Percentiles rank a stretch among this genome's conserved stretches.
phyloP scores from a whole-genome alignment of 2,329 filamentous ascomycete species.

The Ophiocordyceps unilateralis region DNA sequence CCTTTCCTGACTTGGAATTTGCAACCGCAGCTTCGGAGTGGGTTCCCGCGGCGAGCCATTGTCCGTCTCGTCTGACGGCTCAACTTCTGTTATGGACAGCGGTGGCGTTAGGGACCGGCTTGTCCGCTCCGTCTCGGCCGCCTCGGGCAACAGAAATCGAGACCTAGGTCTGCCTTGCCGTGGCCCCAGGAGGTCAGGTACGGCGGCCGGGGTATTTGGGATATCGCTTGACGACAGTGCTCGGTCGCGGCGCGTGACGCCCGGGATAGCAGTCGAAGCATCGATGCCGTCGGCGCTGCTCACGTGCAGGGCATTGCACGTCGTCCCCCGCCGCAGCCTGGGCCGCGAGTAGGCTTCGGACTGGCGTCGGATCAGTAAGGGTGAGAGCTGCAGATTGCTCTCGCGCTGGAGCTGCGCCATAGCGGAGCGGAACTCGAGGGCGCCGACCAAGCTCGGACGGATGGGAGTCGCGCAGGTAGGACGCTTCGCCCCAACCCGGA shows the following conservation, averaged over 20 bases:
- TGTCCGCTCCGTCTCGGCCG: slow-evolving; percentile 7
- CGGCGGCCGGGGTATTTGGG: slow-evolving; percentile 5
- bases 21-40: slow-evolving; percentile 19
- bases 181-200: slow-evolving; percentile 7
- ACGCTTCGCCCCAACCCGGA: slow-evolving; percentile 47
- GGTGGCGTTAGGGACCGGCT: slow-evolving; percentile 13
- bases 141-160: background rate
- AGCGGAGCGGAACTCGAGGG: slow-evolving; percentile 82
- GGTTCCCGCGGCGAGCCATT: slow-evolving; percentile 1
- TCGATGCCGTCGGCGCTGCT: slow-evolving; percentile 3
- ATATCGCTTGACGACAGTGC: slow-evolving; percentile 29
- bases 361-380: slow-evolving; percentile 46
- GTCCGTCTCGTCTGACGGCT: background rate
- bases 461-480: slow-evolving; percentile 58
- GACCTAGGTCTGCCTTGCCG: background rate
- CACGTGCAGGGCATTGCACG: slow-evolving; percentile 8
- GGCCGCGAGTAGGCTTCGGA: slow-evolving; percentile 15
- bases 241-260: slow-evolving; percentile 12
- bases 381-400: slow-evolving; percentile 54
- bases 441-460: slow-evolving; percentile 80
- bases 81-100: background rate
- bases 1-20: slow-evolving; percentile 27
- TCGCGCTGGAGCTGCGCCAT: slow-evolving; percentile 74
- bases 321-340: slow-evolving; percentile 11
- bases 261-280: slow-evolving; percentile 1